Base-by-base conservation (phyloP, 2,329 filamentous ascomycete genomes). In the Monosporascus cannonballus region DNA sequence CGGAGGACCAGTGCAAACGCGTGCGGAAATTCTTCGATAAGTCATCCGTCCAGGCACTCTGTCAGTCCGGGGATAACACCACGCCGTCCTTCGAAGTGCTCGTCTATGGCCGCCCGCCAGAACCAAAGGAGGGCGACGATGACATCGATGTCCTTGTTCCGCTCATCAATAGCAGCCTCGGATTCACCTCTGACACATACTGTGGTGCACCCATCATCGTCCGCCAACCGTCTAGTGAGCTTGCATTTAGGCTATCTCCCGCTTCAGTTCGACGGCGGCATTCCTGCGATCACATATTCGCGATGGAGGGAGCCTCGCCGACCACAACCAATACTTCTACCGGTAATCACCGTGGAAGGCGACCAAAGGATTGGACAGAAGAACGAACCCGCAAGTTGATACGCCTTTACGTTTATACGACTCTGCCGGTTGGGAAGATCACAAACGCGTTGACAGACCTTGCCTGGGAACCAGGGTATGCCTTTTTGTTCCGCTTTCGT, bases 321-420 rank as follows among this genome's bases (percentile, higher is more conserved):
- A 63, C 63, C 45, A 55, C 58, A 18, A 66, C 58, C 4, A 61
- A 54, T 47, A 54, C 59, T 7, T 63, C 64, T 17, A 63, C 59
- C 3, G 27, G 27, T 30, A 11, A 30, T 9, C 66, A 66, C 48
- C 58, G 60, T 54, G 66, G 66, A 22, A 81, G 81, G 15, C 76
- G 81, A 15, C 81, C 80, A 3, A 75, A 77, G 41, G 73, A 81
- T 57, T 84, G 80, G 81, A 81, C 74, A 11, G 65, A 71, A 15
- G 76, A 76, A 3, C 73, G 76, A 5, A 74, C 76, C 57, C 74
- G 80, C 42, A 79, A 78, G 62, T 69, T 84, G 52, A 72, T 76
- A 7, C 72, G 80, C 7, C 73, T 84, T 6, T 84, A 84, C 56
- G 67, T 82, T 51, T 83, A 79, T 60, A 83, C 79, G 0, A 78